Percentiles rank a stretch among this genome's conserved stretches.
Evolutionary conservation across 139 green algal genomes (phyloP).

Genomic region (Chlamydomonas asymmetrica): DNA sequence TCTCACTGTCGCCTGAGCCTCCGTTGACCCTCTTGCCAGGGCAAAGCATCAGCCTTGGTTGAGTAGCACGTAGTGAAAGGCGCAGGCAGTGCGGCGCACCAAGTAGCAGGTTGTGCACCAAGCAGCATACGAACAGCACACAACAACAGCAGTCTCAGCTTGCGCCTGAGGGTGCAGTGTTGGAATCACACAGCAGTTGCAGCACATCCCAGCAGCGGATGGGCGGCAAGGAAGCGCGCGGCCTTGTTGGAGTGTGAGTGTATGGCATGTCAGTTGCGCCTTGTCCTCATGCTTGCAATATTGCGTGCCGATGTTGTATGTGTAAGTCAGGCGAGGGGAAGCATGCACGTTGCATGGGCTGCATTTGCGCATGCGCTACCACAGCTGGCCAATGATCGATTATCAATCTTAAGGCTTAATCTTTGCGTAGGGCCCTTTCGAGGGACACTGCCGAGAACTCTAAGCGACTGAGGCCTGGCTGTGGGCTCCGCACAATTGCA

Average conservation of each 20-base stretch:
- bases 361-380: neutral
- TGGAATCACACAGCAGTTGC: neutral
- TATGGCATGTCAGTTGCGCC: no score
- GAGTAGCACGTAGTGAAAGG: no score
- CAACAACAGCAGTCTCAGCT: neutral
- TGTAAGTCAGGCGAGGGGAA: neutral
- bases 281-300: neutral
- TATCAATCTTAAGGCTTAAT: neutral
- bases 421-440: neutral
- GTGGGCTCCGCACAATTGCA: no score
- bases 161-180: neutral
- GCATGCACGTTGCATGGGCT: neutral
- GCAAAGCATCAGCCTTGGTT: neutral
- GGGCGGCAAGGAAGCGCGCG: no score
- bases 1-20: neutral
- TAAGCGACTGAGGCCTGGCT: conserved; percentile 10
- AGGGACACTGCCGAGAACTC: conserved; percentile 2
- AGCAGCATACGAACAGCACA: neutral
- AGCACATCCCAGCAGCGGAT: neutral
- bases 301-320: neutral
- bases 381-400: neutral
- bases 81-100: neutral
- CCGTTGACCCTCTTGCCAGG: neutral
- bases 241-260: no score
- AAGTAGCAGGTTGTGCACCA: neutral